phyloP scores from a whole-genome alignment of 192 early-diverging fungal genomes.

The Podila clonocystis region DNA sequence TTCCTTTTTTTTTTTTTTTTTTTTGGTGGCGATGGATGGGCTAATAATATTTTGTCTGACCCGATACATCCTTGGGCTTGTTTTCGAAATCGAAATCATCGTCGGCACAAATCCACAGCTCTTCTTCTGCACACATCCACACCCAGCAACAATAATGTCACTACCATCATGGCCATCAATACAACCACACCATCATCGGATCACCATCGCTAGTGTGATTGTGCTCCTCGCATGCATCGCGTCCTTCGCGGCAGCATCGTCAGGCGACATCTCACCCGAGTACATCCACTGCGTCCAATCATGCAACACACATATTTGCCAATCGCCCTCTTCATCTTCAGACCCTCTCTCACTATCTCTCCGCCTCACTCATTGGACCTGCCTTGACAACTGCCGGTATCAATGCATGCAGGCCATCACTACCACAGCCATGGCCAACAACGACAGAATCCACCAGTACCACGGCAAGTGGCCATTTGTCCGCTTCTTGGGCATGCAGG shows the following conservation, averaged over 20 bases:
- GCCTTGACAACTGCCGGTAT: conserved; percentile 87
- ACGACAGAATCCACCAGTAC: conserved; percentile 77
- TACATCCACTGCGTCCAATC: conserved; percentile 66
- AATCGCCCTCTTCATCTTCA: conserved; percentile 15
- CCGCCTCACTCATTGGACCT: conserved; percentile 77
- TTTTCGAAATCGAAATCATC: no score
- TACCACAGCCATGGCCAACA: conserved; percentile 41
- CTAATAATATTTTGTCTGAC: no score
- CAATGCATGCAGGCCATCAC: conserved; percentile 88
- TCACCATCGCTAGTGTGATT: not conserved
- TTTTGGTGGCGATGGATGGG: no score
- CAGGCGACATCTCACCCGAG: conserved; percentile 70
- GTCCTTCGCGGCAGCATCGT: conserved; percentile 59
- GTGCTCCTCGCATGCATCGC: conserved; percentile 1
- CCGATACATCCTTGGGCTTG: no score
- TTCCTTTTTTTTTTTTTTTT: no score
- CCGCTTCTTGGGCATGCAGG: conserved; percentile 89
- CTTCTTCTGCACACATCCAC: no score
- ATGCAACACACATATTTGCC: conserved; percentile 56
- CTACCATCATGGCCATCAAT: not conserved
- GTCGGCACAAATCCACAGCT: no score
- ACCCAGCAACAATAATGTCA: no score
- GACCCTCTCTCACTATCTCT: conserved; percentile 61
- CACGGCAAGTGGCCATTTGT: conserved; percentile 99
- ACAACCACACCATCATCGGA: not conserved